Conservation (phyloP, 176 grass and related monocot genomes). For the Cocos nucifera region DNA sequence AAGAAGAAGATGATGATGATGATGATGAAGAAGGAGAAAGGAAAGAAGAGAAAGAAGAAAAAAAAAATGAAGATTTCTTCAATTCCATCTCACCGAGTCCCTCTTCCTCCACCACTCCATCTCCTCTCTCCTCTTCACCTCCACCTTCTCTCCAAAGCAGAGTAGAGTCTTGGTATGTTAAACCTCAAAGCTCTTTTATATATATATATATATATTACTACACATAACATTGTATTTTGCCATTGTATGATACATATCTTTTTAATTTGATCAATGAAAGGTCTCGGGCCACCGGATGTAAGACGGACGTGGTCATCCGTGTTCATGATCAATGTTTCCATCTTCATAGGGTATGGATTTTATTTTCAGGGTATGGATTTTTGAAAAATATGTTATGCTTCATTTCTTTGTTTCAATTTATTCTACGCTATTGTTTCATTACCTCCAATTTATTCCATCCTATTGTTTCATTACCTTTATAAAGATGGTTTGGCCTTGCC, state of each 20-base stretch:
- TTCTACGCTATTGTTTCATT: too few relatives aligned
- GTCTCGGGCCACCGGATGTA: slow-evolving; percentile 52
- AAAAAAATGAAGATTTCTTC: slow-evolving; percentile 20
- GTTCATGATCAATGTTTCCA: slow-evolving; percentile 53
- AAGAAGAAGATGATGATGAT: slow-evolving; percentile 20
- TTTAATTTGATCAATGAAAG: slow-evolving; percentile 16
- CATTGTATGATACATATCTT: too few relatives aligned
- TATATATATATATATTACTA: too few relatives aligned
- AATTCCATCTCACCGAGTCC: slow-evolving; percentile 42
- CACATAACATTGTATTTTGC: too few relatives aligned
- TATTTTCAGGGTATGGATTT: too few relatives aligned
- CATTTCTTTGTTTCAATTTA: too few relatives aligned
- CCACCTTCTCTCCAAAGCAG: slow-evolving; percentile 8
- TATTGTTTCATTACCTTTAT: too few relatives aligned
- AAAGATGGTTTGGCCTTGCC: too few relatives aligned
- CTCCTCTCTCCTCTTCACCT: slow-evolving; percentile 15
- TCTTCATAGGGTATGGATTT: slow-evolving; percentile 60
- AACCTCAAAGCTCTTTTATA: neutral
- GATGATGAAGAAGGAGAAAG: slow-evolving; percentile 45
- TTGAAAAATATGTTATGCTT: too few relatives aligned
- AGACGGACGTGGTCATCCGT: slow-evolving; percentile 58
- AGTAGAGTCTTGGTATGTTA: slow-evolving; percentile 4
- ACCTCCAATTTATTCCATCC: too few relatives aligned
- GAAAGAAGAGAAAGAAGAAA: slow-evolving; percentile 46
- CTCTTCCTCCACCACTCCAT: slow-evolving; percentile 22